Conservation (phyloP, 2,329 filamentous ascomycete species). For the Fusarium caatingaense region DNA sequence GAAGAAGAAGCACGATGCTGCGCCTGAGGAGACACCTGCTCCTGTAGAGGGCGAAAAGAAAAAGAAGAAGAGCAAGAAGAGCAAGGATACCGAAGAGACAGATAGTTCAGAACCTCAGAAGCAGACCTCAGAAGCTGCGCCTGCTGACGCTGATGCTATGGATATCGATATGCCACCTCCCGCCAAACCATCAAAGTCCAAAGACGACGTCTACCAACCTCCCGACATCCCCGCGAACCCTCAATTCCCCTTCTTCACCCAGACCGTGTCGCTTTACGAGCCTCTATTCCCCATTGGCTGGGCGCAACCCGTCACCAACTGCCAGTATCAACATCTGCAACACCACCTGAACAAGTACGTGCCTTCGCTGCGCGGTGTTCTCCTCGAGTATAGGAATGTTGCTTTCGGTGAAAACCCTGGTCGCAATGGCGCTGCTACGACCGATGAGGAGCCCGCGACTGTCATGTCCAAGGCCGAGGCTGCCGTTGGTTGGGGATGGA, state of each 20-base stretch:
- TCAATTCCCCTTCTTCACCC: constrained; percentile 78
- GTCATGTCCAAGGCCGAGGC: constrained; percentile 78
- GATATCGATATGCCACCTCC: constrained; percentile 53
- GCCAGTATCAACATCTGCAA: constrained; percentile 79
- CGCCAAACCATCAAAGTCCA: constrained; percentile 45
- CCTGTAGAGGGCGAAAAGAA: constrained; percentile 41
- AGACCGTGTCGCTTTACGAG: constrained; percentile 84
- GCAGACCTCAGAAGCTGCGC: constrained; percentile 42
- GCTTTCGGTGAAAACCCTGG: constrained; percentile 71
- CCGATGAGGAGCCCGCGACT: constrained; percentile 61
- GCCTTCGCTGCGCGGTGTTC: constrained; percentile 76
- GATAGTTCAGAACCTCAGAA: constrained; percentile 43
- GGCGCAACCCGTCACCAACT: constrained; percentile 74
- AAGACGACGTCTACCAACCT: constrained; percentile 52
- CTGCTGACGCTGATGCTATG: constrained; percentile 51
- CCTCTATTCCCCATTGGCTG: constrained; percentile 78
- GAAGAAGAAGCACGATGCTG: constrained; percentile 48
- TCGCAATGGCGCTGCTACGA: constrained; percentile 58
- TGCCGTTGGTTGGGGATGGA: constrained; percentile 86
- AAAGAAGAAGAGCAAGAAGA: constrained; percentile 49
- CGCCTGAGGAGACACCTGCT: constrained; percentile 18
- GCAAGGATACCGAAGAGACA: constrained; percentile 39
- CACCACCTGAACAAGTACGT: constrained; percentile 83
- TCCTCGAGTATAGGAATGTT: constrained; percentile 78
- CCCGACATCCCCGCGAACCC: constrained; percentile 54